A percentile compares a stretch with the other conserved stretches of the same genome.
phyloP scores from a whole-genome alignment of 495 filamentous ascomycete species.

The Lasiosphaeria miniovina region DNA sequence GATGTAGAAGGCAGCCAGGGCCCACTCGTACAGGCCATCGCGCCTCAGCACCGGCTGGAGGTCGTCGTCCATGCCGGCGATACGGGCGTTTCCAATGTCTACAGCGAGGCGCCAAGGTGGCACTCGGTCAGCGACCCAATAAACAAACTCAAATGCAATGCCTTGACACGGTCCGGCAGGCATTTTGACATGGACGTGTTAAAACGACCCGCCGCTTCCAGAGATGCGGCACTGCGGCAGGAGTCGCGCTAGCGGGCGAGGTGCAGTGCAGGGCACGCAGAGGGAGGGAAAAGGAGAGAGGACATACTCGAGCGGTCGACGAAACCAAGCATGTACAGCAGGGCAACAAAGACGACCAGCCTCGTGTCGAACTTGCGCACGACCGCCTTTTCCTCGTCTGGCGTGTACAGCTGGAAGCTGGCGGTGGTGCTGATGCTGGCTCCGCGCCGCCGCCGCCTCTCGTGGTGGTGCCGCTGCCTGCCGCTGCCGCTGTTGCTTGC shows the following conservation, averaged over 20 bases:
- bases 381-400: slow-evolving; percentile 69
- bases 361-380: slow-evolving; percentile 69
- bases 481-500: slow-evolving; percentile 1
- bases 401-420: slow-evolving; percentile 64
- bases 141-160: background rate
- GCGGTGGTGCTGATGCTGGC: slow-evolving; percentile 29
- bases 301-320: slow-evolving; percentile 71
- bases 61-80: slow-evolving; percentile 69
- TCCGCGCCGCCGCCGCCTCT: slow-evolving; percentile 14
- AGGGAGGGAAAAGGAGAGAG: background rate
- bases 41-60: slow-evolving; percentile 57
- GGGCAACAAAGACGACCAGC: slow-evolving; percentile 74
- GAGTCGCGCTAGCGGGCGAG: no score
- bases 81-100: slow-evolving; percentile 80
- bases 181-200: no score
- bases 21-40: slow-evolving; percentile 75
- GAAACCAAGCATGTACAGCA: slow-evolving; percentile 80
- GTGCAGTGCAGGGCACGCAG: background rate
- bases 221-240: no score
- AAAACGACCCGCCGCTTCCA: no score
- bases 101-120: background rate
- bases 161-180: no score
- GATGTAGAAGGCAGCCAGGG: slow-evolving; percentile 75
- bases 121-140: slow-evolving; percentile 3
- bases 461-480: background rate